Conservation (phyloP, 192 early-diverging fungal species). For the Mortierella hygrophila region DNA sequence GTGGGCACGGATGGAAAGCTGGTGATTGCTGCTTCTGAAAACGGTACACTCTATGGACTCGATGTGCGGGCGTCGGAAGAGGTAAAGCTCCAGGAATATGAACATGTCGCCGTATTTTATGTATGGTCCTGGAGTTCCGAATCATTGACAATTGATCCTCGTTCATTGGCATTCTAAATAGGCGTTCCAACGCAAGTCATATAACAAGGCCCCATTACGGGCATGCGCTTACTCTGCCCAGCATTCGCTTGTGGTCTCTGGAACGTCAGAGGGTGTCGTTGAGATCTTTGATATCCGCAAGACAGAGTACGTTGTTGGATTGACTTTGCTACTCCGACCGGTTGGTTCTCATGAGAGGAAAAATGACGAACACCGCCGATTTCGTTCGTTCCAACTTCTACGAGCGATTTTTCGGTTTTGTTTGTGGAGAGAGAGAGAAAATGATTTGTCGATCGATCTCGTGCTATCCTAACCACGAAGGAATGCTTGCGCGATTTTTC, state of each 20-base stretch:
- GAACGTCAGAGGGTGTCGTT: conserved; percentile 62
- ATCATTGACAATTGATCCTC: not conserved
- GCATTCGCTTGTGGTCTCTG: conserved; percentile 48
- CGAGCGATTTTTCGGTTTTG: not conserved
- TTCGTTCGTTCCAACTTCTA: not conserved
- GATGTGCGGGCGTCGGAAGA: conserved; percentile 64
- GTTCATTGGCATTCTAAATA: conserved; percentile 10
- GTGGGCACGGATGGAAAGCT: conserved; percentile 62
- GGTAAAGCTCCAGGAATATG: conserved; percentile 28
- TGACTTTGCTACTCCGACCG: too few relatives aligned
- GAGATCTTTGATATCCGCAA: conserved; percentile 60
- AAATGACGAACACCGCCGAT: not conserved
- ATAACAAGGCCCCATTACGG: conserved; percentile 35
- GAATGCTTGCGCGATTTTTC: not conserved
- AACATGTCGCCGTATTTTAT: not conserved
- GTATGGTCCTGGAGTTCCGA: too few relatives aligned
- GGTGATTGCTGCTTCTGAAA: conserved; percentile 53
- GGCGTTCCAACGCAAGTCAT: conserved; percentile 56
- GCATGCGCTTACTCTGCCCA: conserved; percentile 55
- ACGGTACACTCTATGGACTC: conserved; percentile 58
- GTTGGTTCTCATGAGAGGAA: not conserved
- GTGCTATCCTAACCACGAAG: not conserved
- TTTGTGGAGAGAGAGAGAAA: not conserved
- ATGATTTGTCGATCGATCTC: not conserved
- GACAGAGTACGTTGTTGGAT: conserved; percentile 54